These are phyloP conservation scores for Beauveria varroae DNA, from an alignment of 2,329 filamentous ascomycete species.

Conservation along the genomic window DNA sequence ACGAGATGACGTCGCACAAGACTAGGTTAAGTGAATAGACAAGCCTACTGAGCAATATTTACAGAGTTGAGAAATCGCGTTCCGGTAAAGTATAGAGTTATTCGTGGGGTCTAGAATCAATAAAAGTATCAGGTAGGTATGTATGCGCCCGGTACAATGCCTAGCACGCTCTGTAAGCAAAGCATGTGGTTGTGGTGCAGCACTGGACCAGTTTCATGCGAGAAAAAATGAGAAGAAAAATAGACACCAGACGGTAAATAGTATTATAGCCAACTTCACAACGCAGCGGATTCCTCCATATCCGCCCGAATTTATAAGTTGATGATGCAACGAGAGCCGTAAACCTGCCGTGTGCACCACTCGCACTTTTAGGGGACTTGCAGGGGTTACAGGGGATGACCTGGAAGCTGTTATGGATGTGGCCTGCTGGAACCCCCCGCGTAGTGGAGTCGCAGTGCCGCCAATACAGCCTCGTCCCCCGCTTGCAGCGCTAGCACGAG, in stretches of 20 bases:
- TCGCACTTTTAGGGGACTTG: not conserved
- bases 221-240: too few relatives aligned
- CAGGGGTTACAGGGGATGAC: not conserved
- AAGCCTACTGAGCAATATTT: too few relatives aligned
- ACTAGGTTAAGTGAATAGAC: not conserved
- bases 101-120: too few relatives aligned
- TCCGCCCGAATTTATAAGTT: too few relatives aligned
- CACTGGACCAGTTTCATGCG: too few relatives aligned
- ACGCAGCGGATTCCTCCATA: too few relatives aligned
- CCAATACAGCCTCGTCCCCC: not conserved
- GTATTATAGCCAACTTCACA: too few relatives aligned
- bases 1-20: not conserved
- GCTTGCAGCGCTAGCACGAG: not conserved
- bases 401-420: not conserved
- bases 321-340: not conserved
- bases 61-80: not conserved
- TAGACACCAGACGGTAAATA: too few relatives aligned
- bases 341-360: not conserved
- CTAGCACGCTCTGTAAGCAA: too few relatives aligned
- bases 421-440: not conserved
- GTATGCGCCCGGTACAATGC: too few relatives aligned
- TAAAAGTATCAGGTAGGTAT: too few relatives aligned
- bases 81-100: not conserved
- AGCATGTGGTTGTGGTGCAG: too few relatives aligned
- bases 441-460: not conserved